Evolutionary conservation across 1,284 basidiomycete genomes (phyloP).

Genomic region (Leccinum variabile): DNA sequence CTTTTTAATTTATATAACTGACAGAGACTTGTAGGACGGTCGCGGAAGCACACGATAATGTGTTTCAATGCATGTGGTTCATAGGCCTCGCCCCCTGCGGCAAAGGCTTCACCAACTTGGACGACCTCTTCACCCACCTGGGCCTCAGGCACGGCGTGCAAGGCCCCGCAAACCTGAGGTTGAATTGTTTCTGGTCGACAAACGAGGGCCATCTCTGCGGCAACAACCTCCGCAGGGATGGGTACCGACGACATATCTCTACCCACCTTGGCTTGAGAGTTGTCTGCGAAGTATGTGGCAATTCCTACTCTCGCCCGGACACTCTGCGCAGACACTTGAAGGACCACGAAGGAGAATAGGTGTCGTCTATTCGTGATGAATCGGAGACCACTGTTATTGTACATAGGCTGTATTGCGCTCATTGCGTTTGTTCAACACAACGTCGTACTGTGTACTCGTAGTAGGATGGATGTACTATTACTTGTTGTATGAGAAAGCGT

Average conservation of each 20-base stretch:
- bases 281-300: slow-evolving; percentile 11
- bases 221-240: background rate
- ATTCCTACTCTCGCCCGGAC: slow-evolving; percentile 5
- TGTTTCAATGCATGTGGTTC: background rate
- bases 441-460: background rate
- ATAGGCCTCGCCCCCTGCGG: background rate
- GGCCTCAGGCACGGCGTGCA: background rate
- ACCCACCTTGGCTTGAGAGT: background rate
- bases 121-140: background rate
- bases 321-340: background rate
- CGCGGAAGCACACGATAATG: background rate
- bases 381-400: background rate
- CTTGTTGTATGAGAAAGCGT: slow-evolving; percentile 1
- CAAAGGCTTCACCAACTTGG: background rate
- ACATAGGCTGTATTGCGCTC: background rate
- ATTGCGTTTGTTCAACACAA: too few relatives aligned
- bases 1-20: background rate
- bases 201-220: background rate
- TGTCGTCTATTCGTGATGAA: background rate
- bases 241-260: background rate
- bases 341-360: background rate
- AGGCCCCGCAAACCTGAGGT: background rate
- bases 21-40: background rate
- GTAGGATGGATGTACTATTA: background rate
- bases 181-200: background rate